These are phyloP conservation scores for Elongisporangium undulatum DNA, from an alignment of 352 stramenopile species.

Conservation along the genomic window DNA sequence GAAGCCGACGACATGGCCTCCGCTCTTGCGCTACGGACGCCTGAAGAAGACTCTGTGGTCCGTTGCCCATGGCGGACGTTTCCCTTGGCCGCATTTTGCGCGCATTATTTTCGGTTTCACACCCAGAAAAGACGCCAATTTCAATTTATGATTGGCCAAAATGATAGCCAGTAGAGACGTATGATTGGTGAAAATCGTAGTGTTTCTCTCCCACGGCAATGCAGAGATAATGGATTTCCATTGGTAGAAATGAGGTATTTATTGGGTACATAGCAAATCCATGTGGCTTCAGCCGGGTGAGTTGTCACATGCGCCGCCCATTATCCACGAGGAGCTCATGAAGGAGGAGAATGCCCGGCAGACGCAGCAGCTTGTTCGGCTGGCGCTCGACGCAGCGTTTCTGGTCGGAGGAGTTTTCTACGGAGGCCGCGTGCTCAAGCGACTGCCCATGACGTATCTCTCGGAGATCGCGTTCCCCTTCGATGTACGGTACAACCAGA, in stretches of 20 bases:
- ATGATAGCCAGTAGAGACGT: not conserved
- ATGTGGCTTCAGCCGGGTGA: not conserved
- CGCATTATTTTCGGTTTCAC: not conserved
- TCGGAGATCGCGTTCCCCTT: conserved; percentile 71
- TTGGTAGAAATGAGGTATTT: not conserved
- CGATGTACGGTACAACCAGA: conserved; percentile 34
- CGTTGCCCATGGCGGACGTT: not conserved
- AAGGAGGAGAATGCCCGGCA: not conserved
- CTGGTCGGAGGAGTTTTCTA: conserved; percentile 51
- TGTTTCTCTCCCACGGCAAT: not conserved
- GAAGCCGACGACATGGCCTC: conserved; percentile 12
- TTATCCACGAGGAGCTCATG: not conserved
- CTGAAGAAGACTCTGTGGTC: not conserved
- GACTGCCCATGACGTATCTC: conserved; percentile 68
- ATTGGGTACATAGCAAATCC: not conserved
- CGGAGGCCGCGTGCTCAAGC: conserved; percentile 37
- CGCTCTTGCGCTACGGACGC: not conserved
- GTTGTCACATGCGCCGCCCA: not conserved
- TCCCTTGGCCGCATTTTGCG: not conserved
- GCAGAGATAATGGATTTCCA: not conserved
- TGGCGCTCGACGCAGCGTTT: conserved; percentile 38
- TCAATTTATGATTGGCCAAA: not conserved
- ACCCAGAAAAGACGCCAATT: not conserved
- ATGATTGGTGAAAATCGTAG: not conserved
- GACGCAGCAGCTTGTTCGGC: conserved; percentile 17